Percentiles rank a stretch among this genome's conserved stretches.
phyloP scores from a whole-genome alignment of 1,284 basidiomycete species.

The Ustilago bromivora region DNA sequence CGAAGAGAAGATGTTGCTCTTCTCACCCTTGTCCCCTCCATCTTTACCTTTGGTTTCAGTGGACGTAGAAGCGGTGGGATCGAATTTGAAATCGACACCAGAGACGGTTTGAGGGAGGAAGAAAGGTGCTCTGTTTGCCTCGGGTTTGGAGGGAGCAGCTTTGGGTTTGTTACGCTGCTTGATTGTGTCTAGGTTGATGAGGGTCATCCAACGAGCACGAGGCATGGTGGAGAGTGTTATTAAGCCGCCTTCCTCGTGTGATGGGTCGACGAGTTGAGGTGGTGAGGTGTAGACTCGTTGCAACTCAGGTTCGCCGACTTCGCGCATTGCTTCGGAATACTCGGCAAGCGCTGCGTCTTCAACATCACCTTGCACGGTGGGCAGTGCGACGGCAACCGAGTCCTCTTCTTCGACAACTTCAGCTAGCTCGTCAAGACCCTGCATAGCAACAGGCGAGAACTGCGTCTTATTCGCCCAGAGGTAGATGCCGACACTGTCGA shows the following conservation, averaged over 20 bases:
- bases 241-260: slow-evolving; percentile 37
- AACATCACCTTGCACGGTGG: slow-evolving; percentile 51
- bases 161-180: slow-evolving; percentile 92
- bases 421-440: slow-evolving; percentile 82
- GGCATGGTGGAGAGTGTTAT: slow-evolving; percentile 92
- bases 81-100: slow-evolving; percentile 47
- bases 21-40: slow-evolving; percentile 5
- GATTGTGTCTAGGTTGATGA: slow-evolving; percentile 95
- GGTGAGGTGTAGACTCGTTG: slow-evolving; percentile 59
- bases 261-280: slow-evolving; percentile 72
- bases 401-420: slow-evolving; percentile 71
- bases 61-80: slow-evolving; percentile 21
- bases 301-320: slow-evolving; percentile 55
- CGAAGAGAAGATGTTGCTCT: slow-evolving; percentile 42
- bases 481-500: slow-evolving; percentile 92
- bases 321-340: slow-evolving; percentile 73
- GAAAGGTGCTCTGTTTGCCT: slow-evolving; percentile 85
- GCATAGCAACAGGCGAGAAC: slow-evolving; percentile 85
- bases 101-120: slow-evolving; percentile 77
- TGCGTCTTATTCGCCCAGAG: slow-evolving; percentile 98
- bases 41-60: background rate
- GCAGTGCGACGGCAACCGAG: slow-evolving; percentile 28
- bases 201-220: slow-evolving; percentile 92
- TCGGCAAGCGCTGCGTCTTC: slow-evolving; percentile 79
- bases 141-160: slow-evolving; percentile 92